Evolutionary conservation across 257 asterid genomes (phyloP), one percentile per base, ranked within the genome.

Genomic region (Gentiana dahurica): DNA sequence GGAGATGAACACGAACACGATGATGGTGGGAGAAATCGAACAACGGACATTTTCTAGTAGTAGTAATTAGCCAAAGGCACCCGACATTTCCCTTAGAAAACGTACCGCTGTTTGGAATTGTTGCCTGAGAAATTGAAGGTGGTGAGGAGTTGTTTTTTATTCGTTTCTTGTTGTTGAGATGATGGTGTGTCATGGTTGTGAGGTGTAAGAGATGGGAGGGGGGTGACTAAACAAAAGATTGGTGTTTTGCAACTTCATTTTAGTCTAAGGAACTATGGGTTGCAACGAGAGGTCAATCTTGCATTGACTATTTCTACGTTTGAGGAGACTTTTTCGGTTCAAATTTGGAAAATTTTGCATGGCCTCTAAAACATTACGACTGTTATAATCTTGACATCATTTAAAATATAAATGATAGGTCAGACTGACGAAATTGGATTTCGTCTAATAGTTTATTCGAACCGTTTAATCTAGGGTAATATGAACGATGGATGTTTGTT

Each of bases 71-170:
- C 54, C 33, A 44, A 32, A 53, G 38, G 49, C 38, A 49, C 12
- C 46, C 35, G 65, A 68, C 73, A 68, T 66, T 72, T 67, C 71
- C 72, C 64, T 50, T 54, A 60, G 62, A 61, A 66, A 59, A 65
- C 37, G 60, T 55, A 81, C 81, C 77, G 83, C 77, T 66, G 80
- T 68, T 62, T 72, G 76, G 73, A 75, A 50, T 60, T 59, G 57
- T 58, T 73, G 68, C 68, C 68, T 54, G 60, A 35, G 49, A 32
- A 1, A 62, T 52, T 74, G 49, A 34, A 46, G 34, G 72, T 24
- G 24, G 24, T 24, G 24, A 24, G 53, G 59, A 62, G 69, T 66
- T 12, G 61, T 1, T 54, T 54, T 57, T 59, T 65, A 62, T 66
- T 34, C 66, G 41, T 65, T 59, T 65, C 49, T 45, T 58, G 65